Base-by-base conservation (phyloP, 2,329 filamentous ascomycete species). In the Penicillium nordicum region DNA sequence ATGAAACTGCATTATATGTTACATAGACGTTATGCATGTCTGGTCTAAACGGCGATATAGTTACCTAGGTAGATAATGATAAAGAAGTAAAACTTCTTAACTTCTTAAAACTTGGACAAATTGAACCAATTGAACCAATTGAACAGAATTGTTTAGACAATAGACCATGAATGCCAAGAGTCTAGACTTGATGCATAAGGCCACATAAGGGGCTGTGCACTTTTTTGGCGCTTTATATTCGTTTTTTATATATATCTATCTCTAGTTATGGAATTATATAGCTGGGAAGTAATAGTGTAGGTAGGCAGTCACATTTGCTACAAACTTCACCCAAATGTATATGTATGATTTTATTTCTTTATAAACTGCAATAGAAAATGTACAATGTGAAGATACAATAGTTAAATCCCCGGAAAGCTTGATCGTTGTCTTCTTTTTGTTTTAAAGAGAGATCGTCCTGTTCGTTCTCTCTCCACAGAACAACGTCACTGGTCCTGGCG, bases 401-500 rank as follows among this genome's bases (percentile, higher is more conserved):
- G 9, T 14, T 14, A 43, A 34, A 27, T 44, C 10, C 10, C 14
- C 8, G 21, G 30, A 41, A 41, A 46, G 50, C 50, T 37, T 53
- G 44, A 18, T 23, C 30, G 47, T 42, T 40, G 47, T 42, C 12
- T 38, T 27, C 34, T 50, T 51, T 18, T 48, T 27, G 1, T 2
- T 12, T 32, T 34, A 18, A 25, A 43, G 4, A 21, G 29, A 37
- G 57, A 58, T 57, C 23, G 16, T 18, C 53, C 16, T 47, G 47
- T 40, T 30, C 9, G 16, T 21, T 58, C 36, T 50, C 36, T 50
- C 58, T 54, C 56, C 59, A 57, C 57, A 55, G 50, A 53, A 59
- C 50, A 65, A 63, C 61, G 61, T 65, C 61, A 63, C 60, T 57
- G 57, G 50, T 61, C 36, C 54, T 51, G 59, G 56, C 63, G 58